These are phyloP conservation scores for Saturnispora gosingensis DNA, from an alignment of 805 yeast species.

Conservation along the genomic window DNA sequence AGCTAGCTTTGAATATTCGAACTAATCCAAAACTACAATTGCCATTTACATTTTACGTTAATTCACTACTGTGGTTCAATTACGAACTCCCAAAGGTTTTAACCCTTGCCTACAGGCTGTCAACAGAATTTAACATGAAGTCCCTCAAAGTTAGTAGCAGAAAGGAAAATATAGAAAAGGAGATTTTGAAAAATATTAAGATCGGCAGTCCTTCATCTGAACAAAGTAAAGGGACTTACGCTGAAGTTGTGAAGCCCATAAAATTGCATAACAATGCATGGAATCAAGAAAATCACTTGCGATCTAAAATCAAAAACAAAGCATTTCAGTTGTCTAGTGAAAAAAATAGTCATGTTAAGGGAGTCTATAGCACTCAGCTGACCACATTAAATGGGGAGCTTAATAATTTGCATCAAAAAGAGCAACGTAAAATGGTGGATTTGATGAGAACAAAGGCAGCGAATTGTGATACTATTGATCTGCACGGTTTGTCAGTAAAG, in stretches of 20 bases:
- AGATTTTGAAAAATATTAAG: neutral
- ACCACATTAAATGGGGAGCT: slow-evolving; percentile 6
- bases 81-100: slow-evolving; percentile 36
- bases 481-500: slow-evolving; percentile 44
- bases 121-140: slow-evolving; percentile 7
- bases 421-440: slow-evolving; percentile 7
- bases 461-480: slow-evolving; percentile 34
- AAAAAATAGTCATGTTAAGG: slow-evolving; percentile 1
- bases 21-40: slow-evolving; percentile 31
- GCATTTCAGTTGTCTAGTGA: neutral
- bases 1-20: slow-evolving; percentile 27
- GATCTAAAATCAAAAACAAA: neutral
- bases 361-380: neutral
- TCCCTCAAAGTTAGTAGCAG: neutral
- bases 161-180: neutral
- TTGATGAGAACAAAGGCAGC: slow-evolving; percentile 8
- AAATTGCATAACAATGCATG: neutral
- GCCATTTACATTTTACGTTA: slow-evolving; percentile 31
- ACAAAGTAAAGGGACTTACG: neutral
- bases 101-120: slow-evolving; percentile 24
- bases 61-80: slow-evolving; percentile 33
- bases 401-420: slow-evolving; percentile 7
- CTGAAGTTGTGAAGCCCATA: neutral
- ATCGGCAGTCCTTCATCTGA: neutral
- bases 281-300: neutral